Percentiles rank a stretch among this genome's conserved stretches.
Conservation (phyloP, 768 basidiomycete genomes). For the Tulasnella calospora region DNA sequence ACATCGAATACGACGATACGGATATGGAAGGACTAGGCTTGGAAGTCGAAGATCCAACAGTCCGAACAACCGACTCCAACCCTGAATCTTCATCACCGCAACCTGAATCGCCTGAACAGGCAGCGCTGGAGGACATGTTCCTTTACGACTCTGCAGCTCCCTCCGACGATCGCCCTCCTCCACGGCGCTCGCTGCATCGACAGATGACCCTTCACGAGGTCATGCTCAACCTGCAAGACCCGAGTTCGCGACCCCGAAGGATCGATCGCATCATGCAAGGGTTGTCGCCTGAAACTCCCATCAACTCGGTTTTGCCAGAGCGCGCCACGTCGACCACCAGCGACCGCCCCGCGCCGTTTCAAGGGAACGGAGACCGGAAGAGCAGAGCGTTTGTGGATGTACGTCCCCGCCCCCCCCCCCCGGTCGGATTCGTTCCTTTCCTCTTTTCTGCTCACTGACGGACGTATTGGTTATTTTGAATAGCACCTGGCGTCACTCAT, state of each 20-base stretch:
- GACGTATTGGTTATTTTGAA: neutral
- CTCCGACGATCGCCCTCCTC: neutral
- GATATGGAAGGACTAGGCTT: neutral
- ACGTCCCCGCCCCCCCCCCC: neutral
- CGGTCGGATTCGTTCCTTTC: no score
- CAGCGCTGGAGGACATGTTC: neutral
- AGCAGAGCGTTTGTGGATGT: conserved; percentile 9
- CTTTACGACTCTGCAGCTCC: neutral
- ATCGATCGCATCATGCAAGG: conserved; percentile 8
- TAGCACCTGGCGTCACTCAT: conserved; percentile 15
- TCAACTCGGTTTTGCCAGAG: conserved; percentile 3
- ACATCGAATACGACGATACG: neutral
- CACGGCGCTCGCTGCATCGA: neutral
- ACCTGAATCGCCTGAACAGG: neutral
- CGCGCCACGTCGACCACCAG: neutral
- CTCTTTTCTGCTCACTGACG: neutral
- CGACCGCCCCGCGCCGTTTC: neutral
- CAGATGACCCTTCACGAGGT: conserved; percentile 14
- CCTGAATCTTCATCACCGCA: neutral
- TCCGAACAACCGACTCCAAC: neutral
- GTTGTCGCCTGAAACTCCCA: conserved; percentile 4
- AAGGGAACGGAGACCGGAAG: conserved; percentile 12
- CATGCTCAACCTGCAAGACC: conserved; percentile 17
- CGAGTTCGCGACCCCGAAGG: conserved; percentile 2
- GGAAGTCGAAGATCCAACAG: neutral